Base-by-base conservation (phyloP, 306 rosid genomes). In the Boehmeria nivea region DNA sequence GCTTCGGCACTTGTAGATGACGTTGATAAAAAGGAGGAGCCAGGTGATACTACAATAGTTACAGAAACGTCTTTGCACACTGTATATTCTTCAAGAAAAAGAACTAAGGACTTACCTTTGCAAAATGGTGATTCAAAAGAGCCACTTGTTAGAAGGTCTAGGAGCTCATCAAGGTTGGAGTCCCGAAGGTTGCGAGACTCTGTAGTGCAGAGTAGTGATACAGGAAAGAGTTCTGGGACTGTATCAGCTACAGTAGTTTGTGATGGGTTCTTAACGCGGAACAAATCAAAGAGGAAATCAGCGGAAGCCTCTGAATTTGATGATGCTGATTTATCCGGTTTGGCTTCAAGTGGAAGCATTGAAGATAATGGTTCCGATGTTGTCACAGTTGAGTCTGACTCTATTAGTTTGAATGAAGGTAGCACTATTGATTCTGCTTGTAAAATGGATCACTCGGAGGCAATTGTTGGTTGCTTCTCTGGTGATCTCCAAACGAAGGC, bases 361-460 rank as follows among this genome's bases (percentile, higher is more conserved):
- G 95, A 83, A 64, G 89, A 83, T 31, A 73, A 83, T 63, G 72
- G 71, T 68, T 86, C 89, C 46, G 89, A 83, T 69, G 78, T 83
- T 71, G 72, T 58, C 34, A 82, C 95, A 44, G 81, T 75, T 38
- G 95, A 86, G 58, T 89, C 95, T 46, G 94, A 80, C 54, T 49
- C 83, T 20, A 63, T 66, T 64, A 86, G 97, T 71, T 63, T 77
- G 48, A 83, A 89, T 40, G 94, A 86, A 56, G 81, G 93, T 9
- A 79, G 93, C 60, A 70, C 82, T 27, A 79, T 74, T 19, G 94
- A 89, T 72, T 86, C 94, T 46, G 77, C 72, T 42, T 81, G 75
- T 76, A 81, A 76, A 73, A 55, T 61, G 45, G 94, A 87, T 18
- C 80, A 60, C 39, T 54, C 70, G 9, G 91, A 76, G 62, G 62